Evolutionary conservation across 164 flowering plant species (phyloP).

Genomic region (Malania oleifera): DNA sequence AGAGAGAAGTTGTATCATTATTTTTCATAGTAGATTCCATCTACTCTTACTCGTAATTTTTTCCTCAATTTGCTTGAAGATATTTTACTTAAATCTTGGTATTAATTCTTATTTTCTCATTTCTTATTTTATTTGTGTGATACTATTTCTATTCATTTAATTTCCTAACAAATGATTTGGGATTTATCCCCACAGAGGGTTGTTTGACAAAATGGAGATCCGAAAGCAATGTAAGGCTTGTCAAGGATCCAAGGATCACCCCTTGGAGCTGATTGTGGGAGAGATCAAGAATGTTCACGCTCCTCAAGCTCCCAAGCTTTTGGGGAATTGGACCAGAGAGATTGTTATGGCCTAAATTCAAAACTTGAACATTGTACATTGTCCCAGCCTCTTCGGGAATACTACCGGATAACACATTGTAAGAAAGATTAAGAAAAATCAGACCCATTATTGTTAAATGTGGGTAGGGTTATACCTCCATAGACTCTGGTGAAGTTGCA

Average conservation of each 20-base stretch:
- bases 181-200: slow-evolving; percentile 71
- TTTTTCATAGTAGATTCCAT: too few relatives aligned
- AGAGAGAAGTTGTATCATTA: too few relatives aligned
- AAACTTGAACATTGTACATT: slow-evolving; percentile 54
- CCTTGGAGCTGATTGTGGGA: slow-evolving; percentile 71
- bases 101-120: too few relatives aligned
- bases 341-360: slow-evolving; percentile 84
- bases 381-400: slow-evolving; percentile 80
- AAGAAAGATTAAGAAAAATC: slow-evolving; percentile 83
- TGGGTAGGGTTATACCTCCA: slow-evolving; percentile 52
- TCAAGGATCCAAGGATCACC: slow-evolving; percentile 54
- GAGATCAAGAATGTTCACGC: slow-evolving; percentile 67
- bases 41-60: too few relatives aligned
- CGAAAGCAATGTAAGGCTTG: slow-evolving; percentile 46
- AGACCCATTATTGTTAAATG: slow-evolving; percentile 85
- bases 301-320: slow-evolving; percentile 55
- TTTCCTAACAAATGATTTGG: too few relatives aligned
- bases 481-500: slow-evolving; percentile 82
- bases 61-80: too few relatives aligned
- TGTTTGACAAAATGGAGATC: slow-evolving; percentile 78
- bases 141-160: too few relatives aligned
- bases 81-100: too few relatives aligned
- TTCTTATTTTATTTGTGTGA: too few relatives aligned
- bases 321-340: slow-evolving; percentile 72
- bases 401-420: slow-evolving; percentile 57